phyloP scores from a whole-genome alignment of 192 early-diverging fungal genomes.

The Entomortierella parvispora region DNA sequence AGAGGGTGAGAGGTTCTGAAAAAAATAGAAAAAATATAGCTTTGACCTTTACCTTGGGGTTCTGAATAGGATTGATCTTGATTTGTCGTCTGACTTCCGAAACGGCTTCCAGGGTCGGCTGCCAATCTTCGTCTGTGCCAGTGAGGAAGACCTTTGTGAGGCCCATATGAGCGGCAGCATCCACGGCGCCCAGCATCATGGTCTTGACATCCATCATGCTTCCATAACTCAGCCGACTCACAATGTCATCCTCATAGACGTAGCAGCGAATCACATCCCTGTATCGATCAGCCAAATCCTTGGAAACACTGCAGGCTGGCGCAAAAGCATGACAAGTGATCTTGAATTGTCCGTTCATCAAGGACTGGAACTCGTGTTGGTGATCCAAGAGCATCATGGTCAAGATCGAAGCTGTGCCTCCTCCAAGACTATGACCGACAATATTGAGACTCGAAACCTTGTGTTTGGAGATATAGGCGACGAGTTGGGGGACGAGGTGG shows the following conservation, averaged over 20 bases:
- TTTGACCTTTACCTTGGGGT: conserved; percentile 55
- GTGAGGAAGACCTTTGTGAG: conserved; percentile 58
- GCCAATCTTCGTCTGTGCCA: conserved; percentile 55
- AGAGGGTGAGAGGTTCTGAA: not conserved
- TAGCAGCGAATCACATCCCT: conserved; percentile 61
- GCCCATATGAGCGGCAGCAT: conserved; percentile 56
- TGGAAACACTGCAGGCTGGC: conserved; percentile 55
- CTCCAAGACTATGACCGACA: conserved; percentile 82
- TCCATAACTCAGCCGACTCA: conserved; percentile 65
- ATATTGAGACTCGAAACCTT: conserved; percentile 65
- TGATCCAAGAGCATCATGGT: conserved; percentile 77
- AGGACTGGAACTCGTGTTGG: conserved; percentile 56
- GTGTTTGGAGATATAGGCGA: conserved; percentile 66
- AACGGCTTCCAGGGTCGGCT: conserved; percentile 51
- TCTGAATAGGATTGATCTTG: conserved; percentile 30
- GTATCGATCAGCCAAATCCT: conserved; percentile 61
- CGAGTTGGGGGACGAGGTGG: conserved; percentile 69
- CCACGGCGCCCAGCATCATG: conserved; percentile 57
- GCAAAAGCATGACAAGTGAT: conserved; percentile 62
- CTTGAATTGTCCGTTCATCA: conserved; percentile 54
- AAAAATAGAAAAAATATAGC: conserved; percentile 3
- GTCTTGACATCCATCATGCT: conserved; percentile 66
- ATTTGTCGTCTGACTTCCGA: conserved; percentile 47
- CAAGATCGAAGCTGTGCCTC: conserved; percentile 73
- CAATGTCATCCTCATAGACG: conserved; percentile 66